Evolutionary conservation across 768 basidiomycete species (phyloP).

Genomic region (Tricholoma saponaceum): DNA sequence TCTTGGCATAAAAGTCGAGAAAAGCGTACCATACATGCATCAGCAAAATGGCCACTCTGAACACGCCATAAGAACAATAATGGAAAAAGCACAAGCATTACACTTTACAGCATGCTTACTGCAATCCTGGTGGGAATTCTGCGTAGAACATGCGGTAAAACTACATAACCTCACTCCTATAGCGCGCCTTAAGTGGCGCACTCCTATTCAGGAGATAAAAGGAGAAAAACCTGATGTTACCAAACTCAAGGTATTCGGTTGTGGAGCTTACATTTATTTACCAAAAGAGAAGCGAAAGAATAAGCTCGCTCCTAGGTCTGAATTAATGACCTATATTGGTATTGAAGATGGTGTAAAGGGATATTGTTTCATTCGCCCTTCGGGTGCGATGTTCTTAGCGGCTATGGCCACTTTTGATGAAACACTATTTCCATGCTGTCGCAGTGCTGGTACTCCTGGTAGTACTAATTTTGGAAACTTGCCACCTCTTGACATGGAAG

Average conservation of each 20-base stretch:
- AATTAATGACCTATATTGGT: not conserved
- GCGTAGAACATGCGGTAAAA: not conserved
- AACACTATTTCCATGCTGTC: conserved; percentile 4
- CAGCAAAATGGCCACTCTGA: not conserved
- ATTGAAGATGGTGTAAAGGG: not conserved
- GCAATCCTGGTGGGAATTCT: conserved; percentile 4
- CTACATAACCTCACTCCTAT: not conserved
- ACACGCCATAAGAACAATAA: not conserved
- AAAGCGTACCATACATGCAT: not conserved
- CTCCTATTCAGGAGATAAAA: not conserved
- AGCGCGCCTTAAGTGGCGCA: not conserved
- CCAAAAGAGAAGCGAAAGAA: not conserved
- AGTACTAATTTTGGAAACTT: not conserved
- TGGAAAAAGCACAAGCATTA: conserved; percentile 1
- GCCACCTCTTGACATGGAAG: not conserved
- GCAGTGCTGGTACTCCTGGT: not conserved
- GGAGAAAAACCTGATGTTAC: conserved; percentile 1
- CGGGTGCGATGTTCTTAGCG: not conserved
- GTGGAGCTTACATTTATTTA: conserved; percentile 5
- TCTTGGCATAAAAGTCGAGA: not conserved
- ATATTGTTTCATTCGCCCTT: not conserved
- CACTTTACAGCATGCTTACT: conserved; percentile 1
- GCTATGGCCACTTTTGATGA: conserved; percentile 6
- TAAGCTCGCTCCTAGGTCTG: not conserved
- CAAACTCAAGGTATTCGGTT: conserved; percentile 3